Conservation (phyloP, 495 filamentous ascomycete species). For the Haplographium delicatum region DNA sequence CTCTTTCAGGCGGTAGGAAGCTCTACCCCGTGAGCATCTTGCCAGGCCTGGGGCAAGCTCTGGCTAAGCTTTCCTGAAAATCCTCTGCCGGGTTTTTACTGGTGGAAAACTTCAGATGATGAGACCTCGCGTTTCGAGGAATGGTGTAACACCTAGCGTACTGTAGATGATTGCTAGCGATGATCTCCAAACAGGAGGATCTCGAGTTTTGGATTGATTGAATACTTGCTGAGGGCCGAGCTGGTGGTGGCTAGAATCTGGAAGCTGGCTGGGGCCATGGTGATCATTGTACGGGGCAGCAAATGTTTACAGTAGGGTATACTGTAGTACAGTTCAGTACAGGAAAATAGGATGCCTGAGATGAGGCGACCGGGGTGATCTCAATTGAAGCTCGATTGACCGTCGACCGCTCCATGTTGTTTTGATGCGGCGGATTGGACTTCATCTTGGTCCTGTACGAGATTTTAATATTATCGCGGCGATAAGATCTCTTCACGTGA, state of each 20-base stretch:
- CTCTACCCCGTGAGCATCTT: neutral
- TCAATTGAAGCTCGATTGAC: no score
- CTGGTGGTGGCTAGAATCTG: neutral
- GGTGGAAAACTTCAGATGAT: neutral
- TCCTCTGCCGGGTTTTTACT: no score
- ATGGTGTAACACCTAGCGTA: neutral
- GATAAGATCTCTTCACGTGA: conserved; percentile 2
- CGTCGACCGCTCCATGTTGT: neutral
- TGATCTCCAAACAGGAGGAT: neutral
- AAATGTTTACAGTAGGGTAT: no score
- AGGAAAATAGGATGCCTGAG: neutral
- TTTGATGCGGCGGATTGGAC: neutral
- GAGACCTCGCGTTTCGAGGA: neutral
- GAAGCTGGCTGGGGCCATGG: neutral
- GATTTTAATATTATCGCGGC: neutral
- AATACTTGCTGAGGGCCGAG: neutral
- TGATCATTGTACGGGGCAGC: no score
- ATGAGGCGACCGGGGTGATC: neutral
- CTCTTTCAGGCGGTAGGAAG: neutral
- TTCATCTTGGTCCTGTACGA: no score
- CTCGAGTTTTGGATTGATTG: neutral
- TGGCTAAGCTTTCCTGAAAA: no score
- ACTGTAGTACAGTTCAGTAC: neutral
- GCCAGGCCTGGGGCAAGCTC: no score
- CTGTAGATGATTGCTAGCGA: neutral